These are phyloP conservation scores for Phytophthora sp. DNA, from an alignment of 352 stramenopile genomes.

Conservation along the genomic window DNA sequence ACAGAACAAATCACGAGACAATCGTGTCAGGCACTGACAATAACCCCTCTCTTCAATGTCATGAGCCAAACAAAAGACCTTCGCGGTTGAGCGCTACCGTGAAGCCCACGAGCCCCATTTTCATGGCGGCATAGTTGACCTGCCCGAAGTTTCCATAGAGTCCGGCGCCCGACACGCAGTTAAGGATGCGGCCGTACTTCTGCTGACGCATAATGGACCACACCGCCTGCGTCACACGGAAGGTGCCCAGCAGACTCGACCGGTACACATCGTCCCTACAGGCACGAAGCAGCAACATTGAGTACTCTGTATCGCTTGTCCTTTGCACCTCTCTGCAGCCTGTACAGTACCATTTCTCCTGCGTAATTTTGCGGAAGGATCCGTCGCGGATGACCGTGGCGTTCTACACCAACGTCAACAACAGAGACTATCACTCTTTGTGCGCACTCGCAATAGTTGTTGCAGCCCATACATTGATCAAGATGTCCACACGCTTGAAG, in stretches of 20 bases:
- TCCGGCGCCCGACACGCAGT: slow-evolving; percentile 67
- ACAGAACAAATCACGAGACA: slow-evolving; percentile 3
- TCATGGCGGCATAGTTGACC: slow-evolving; percentile 81
- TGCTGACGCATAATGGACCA: slow-evolving; percentile 76
- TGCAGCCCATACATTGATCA: slow-evolving; percentile 66
- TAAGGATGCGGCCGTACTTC: slow-evolving; percentile 77
- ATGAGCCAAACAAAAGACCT: slow-evolving; percentile 33
- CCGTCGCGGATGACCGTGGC: slow-evolving; percentile 74
- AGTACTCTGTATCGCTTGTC: not conserved
- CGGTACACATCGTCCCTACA: slow-evolving; percentile 66
- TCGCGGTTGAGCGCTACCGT: slow-evolving; percentile 72
- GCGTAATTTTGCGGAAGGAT: slow-evolving; percentile 79
- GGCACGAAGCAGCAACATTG: slow-evolving; percentile 2
- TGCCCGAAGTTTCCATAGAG: slow-evolving; percentile 85
- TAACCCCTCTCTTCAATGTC: not conserved
- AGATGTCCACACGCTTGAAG: slow-evolving; percentile 69
- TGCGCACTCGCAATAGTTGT: slow-evolving; percentile 13
- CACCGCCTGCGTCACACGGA: slow-evolving; percentile 66
- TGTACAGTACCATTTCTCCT: slow-evolving; percentile 65
- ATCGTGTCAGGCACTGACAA: slow-evolving; percentile 10
- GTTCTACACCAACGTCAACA: slow-evolving; percentile 48
- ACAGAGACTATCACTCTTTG: slow-evolving; percentile 15
- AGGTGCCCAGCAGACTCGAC: slow-evolving; percentile 64
- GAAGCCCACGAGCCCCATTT: slow-evolving; percentile 77
- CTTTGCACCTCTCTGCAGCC: not conserved